Evolutionary conservation across 2,329 filamentous ascomycete genomes (phyloP).

Genomic region (Leptodontidium sp.): DNA sequence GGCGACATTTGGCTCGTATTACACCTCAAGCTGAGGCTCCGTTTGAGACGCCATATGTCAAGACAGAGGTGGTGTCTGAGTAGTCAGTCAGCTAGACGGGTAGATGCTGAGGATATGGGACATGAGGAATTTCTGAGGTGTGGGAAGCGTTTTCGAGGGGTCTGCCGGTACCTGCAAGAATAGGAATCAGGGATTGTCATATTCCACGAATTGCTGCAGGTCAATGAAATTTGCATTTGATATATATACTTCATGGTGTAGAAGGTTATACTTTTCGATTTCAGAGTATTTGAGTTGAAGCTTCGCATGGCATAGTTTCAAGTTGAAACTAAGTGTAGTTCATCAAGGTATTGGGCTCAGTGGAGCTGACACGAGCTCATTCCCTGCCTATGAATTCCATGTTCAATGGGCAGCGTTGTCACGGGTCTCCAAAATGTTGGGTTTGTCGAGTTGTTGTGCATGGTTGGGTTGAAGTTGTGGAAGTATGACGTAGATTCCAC

Average conservation of each 20-base stretch:
- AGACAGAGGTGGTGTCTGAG: not conserved
- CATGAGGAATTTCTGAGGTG: no score
- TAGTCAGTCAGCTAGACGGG: no score
- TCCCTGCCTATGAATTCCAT: not conserved
- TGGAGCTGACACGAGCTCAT: not conserved
- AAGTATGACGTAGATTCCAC: not conserved
- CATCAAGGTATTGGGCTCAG: not conserved
- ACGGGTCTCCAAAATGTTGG: not conserved
- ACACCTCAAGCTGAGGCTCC: conserved; percentile 83
- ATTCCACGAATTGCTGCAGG: no score
- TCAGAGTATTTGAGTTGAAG: not conserved
- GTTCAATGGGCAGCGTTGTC: not conserved
- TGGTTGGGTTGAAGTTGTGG: not conserved
- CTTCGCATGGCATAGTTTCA: conserved; percentile 3
- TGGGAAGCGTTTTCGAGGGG: no score
- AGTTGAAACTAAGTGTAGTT: not conserved
- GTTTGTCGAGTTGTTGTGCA: not conserved
- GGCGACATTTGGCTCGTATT: conserved; percentile 80
- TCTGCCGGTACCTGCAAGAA: no score
- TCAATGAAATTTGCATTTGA: no score
- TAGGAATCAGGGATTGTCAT: no score
- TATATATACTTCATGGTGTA: no score
- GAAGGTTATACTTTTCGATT: not conserved
- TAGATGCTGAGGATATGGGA: no score
- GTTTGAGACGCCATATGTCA: conserved; percentile 67